These are phyloP conservation scores for Tetraselmis striata DNA, from an alignment of 139 green algal species.

Conservation along the genomic window DNA sequence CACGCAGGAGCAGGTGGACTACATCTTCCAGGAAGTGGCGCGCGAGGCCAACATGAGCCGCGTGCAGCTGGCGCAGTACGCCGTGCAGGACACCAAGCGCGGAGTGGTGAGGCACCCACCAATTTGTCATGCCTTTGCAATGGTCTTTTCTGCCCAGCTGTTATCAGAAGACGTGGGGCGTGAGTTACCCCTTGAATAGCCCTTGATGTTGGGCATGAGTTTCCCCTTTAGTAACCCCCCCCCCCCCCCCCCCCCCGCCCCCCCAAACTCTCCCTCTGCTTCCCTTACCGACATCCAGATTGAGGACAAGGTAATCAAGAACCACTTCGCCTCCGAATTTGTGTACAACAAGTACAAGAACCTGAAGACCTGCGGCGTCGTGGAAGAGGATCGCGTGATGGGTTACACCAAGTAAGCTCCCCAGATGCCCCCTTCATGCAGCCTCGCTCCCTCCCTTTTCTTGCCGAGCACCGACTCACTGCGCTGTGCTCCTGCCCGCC, in stretches of 20 bases:
- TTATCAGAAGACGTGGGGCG: slow-evolving; percentile 16
- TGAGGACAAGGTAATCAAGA: slow-evolving; percentile 46
- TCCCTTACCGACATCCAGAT: background rate
- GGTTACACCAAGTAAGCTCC: background rate
- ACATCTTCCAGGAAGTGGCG: slow-evolving; percentile 35
- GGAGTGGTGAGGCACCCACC: slow-evolving; percentile 43
- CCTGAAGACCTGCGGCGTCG: slow-evolving; percentile 56
- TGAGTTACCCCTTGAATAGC: slow-evolving; percentile 23
- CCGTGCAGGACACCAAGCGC: slow-evolving; percentile 53
- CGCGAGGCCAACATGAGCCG: slow-evolving; percentile 43
- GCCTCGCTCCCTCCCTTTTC: too few species aligned
- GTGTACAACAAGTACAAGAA: slow-evolving; percentile 78
- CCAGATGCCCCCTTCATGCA: too few species aligned
- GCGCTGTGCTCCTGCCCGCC: too few species aligned
- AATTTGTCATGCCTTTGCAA: background rate
- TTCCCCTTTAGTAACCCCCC: background rate
- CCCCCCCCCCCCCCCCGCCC: background rate
- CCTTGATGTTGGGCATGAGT: slow-evolving; percentile 21
- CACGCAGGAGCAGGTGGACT: slow-evolving; percentile 46
- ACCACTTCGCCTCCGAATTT: slow-evolving; percentile 65
- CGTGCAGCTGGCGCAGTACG: slow-evolving; percentile 56
- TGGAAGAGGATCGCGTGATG: slow-evolving; percentile 38
- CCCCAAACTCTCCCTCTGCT: background rate
- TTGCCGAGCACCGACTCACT: too few species aligned
- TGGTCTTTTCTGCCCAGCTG: background rate